These are phyloP conservation scores for Blastobotrys terrestris DNA, from an alignment of 805 yeast species.

Conservation along the genomic window DNA sequence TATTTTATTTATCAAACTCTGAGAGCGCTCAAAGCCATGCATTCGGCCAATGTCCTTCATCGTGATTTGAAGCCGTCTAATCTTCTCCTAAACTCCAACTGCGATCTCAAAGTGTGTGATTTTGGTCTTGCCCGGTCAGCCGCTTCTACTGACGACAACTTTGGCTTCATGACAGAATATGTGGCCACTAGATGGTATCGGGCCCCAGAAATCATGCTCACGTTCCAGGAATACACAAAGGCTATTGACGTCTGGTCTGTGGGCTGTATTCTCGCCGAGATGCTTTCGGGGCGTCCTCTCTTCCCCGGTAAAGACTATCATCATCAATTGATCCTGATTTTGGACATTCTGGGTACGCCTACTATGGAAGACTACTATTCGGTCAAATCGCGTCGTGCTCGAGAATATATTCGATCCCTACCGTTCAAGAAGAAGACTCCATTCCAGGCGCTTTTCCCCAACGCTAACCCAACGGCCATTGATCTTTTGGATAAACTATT, in stretches of 20 bases:
- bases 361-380: constrained; percentile 95
- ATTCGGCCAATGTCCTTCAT: constrained; percentile 87
- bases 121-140: constrained; percentile 95
- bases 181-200: constrained; percentile 93
- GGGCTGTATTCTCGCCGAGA: constrained; percentile 95
- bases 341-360: constrained; percentile 93
- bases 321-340: constrained; percentile 94
- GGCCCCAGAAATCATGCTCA: constrained; percentile 97
- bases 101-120: constrained; percentile 87
- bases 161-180: constrained; percentile 98
- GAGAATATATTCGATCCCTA: constrained; percentile 86
- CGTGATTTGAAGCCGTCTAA: constrained; percentile 80
- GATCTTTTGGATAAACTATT: constrained; percentile 85
- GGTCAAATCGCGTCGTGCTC: constrained; percentile 90
- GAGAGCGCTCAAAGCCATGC: constrained; percentile 84
- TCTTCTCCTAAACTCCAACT: constrained; percentile 79
- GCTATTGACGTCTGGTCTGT: constrained; percentile 98
- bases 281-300: constrained; percentile 94
- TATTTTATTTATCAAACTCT: constrained; percentile 90
- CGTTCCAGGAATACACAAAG: constrained; percentile 96
- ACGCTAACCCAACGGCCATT: constrained; percentile 63
- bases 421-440: constrained; percentile 94
- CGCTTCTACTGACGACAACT: constrained; percentile 90
- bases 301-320: constrained; percentile 99
- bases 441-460: constrained; percentile 68